phyloP scores from a whole-genome alignment of 164 flowering plant genomes.

The Umbellularia californica region DNA sequence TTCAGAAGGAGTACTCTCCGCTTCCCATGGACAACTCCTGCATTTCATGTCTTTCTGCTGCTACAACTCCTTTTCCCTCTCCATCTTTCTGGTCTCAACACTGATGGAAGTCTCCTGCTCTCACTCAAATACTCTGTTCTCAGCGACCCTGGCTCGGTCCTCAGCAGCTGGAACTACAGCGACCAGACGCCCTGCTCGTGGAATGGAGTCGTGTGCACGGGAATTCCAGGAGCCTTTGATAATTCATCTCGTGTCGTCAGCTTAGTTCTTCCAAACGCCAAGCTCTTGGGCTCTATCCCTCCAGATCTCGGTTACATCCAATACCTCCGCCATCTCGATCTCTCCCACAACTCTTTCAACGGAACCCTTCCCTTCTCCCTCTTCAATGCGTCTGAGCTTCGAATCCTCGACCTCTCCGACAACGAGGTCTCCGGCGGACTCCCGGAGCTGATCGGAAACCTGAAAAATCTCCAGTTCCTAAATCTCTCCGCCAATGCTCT shows the following conservation, averaged over 20 bases:
- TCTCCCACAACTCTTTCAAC: conserved; percentile 76
- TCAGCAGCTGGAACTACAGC: conserved; percentile 54
- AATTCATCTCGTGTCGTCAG: conserved; percentile 47
- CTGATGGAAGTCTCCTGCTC: conserved; percentile 63
- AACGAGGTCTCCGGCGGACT: conserved; percentile 66
- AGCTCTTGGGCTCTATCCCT: conserved; percentile 65
- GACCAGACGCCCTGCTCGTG: conserved; percentile 78
- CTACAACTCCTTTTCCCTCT: not conserved
- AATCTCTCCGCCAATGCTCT: conserved; percentile 80
- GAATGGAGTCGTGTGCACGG: conserved; percentile 62
- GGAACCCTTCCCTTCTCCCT: conserved; percentile 59
- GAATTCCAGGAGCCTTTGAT: conserved; percentile 5
- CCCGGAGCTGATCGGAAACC: conserved; percentile 33
- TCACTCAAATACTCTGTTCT: conserved; percentile 67
- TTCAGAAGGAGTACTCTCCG: not conserved
- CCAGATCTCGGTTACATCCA: conserved; percentile 50
- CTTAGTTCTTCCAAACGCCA: conserved; percentile 52
- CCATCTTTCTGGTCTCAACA: conserved; percentile 19
- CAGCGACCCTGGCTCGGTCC: conserved; percentile 50
- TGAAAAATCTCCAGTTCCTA: conserved; percentile 46
- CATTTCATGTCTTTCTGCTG: not conserved
- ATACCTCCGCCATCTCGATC: conserved; percentile 57
- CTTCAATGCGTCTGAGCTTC: conserved; percentile 48
- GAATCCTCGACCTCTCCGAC: conserved; percentile 50
- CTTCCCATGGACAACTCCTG: not conserved